Evolutionary conservation across 495 filamentous ascomycete species (phyloP).

Genomic region (Apodospora peruviana): DNA sequence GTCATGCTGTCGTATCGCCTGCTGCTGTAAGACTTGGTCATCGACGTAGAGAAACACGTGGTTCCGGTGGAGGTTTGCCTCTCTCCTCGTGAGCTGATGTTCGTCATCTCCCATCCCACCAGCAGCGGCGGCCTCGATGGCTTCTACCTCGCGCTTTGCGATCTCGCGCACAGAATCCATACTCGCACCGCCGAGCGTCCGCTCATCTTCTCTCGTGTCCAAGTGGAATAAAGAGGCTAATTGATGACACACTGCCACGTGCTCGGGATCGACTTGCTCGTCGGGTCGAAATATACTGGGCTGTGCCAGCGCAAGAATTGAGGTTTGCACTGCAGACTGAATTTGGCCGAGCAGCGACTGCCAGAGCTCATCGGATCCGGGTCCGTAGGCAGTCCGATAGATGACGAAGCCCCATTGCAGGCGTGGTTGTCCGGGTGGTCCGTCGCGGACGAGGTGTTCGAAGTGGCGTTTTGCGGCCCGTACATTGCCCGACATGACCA

Average conservation of each 20-base stretch:
- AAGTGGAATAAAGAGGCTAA: neutral
- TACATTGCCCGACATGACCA: no score
- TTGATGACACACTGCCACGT: neutral
- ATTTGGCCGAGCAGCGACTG: neutral
- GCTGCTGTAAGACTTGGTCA: neutral
- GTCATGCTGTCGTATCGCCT: neutral
- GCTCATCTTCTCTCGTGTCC: neutral
- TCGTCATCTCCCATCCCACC: no score
- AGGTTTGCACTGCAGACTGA: neutral
- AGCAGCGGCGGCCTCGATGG: neutral
- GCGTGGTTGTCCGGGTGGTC: neutral
- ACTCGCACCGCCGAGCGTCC: neutral
- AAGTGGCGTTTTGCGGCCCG: neutral
- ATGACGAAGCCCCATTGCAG: neutral
- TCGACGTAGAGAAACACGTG: neutral
- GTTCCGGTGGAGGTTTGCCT: neutral
- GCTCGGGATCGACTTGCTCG: no score
- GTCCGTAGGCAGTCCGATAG: neutral
- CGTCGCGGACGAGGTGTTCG: neutral
- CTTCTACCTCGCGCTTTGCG: neutral
- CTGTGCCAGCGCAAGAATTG: neutral
- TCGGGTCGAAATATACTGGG: no score
- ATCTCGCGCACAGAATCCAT: neutral
- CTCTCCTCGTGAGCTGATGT: no score
- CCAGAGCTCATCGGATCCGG: neutral